These are phyloP conservation scores for Sporobolomyces pararoseus DNA, from an alignment of 768 basidiomycete genomes.

Conservation along the genomic window DNA sequence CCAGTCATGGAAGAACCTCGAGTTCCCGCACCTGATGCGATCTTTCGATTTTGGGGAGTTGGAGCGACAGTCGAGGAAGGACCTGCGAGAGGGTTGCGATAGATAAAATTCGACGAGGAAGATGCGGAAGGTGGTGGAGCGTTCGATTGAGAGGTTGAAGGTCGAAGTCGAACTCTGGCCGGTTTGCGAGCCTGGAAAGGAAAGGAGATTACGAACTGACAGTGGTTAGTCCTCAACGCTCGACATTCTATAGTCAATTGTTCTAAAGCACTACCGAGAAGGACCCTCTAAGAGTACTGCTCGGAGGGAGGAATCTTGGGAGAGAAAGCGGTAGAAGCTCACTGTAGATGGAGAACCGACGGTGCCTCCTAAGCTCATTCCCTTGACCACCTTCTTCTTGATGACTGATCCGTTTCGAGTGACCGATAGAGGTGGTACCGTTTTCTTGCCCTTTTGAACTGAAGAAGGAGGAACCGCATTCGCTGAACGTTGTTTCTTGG, in stretches of 20 bases:
- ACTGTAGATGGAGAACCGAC: too few species aligned
- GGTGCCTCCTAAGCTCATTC: neutral
- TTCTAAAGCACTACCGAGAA: too few species aligned
- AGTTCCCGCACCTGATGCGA: neutral
- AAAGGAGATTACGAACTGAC: too few species aligned
- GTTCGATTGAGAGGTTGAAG: conserved; percentile 1
- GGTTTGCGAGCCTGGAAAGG: conserved; percentile 8
- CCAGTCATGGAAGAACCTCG: neutral
- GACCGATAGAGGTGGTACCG: neutral
- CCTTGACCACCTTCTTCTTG: neutral
- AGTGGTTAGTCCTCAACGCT: too few species aligned
- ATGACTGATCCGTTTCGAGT: neutral
- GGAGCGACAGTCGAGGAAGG: neutral
- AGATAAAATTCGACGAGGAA: conserved; percentile 28
- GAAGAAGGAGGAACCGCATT: neutral
- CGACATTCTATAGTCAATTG: too few species aligned
- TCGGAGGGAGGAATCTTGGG: too few species aligned
- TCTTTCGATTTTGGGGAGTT: neutral
- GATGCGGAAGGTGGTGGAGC: conserved; percentile 13
- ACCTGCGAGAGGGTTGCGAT: conserved; percentile 13
- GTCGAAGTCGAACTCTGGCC: conserved; percentile 3
- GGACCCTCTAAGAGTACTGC: too few species aligned
- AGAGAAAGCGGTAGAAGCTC: too few species aligned
- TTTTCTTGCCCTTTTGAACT: neutral
- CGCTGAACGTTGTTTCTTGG: conserved; percentile 20